These are phyloP conservation scores for Nannochloropsis granulata DNA, from an alignment of 108 stramenopile species.

Conservation along the genomic window DNA sequence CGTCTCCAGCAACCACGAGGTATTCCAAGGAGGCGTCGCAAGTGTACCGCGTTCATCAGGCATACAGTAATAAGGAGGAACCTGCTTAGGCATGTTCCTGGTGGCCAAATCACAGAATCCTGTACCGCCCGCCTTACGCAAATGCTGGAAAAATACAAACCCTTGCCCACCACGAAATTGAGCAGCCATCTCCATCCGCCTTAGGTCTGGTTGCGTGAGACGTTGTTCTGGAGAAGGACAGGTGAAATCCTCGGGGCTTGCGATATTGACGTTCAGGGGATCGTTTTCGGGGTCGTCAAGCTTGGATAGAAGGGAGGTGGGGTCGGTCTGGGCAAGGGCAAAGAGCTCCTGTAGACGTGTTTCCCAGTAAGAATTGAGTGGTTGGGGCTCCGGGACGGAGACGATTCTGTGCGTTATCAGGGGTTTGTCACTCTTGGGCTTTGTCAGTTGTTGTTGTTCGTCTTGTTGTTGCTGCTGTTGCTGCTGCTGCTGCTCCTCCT, in stretches of 20 bases:
- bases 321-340: neutral
- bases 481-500: neutral
- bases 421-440: neutral
- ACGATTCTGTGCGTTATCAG: neutral
- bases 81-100: slow-evolving; percentile 20
- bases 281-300: neutral
- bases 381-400: neutral
- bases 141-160: slow-evolving; percentile 36
- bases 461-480: neutral
- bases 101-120: slow-evolving; percentile 33
- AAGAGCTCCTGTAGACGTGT: neutral
- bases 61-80: slow-evolving; percentile 37
- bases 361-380: neutral
- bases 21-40: slow-evolving; percentile 30
- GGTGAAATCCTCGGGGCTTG: neutral
- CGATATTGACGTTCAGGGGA: neutral
- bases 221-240: slow-evolving; percentile 9
- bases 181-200: neutral
- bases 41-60: slow-evolving; percentile 25
- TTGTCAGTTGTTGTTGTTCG: neutral
- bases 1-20: neutral
- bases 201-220: slow-evolving; percentile 8
- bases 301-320: neutral
- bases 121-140: slow-evolving; percentile 35
- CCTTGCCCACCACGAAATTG: slow-evolving; percentile 7